A percentile compares a stretch with the other conserved stretches of the same genome.
phyloP scores from a whole-genome alignment of 2,329 filamentous ascomycete genomes.

The Plectosphaerella cucumerina region DNA sequence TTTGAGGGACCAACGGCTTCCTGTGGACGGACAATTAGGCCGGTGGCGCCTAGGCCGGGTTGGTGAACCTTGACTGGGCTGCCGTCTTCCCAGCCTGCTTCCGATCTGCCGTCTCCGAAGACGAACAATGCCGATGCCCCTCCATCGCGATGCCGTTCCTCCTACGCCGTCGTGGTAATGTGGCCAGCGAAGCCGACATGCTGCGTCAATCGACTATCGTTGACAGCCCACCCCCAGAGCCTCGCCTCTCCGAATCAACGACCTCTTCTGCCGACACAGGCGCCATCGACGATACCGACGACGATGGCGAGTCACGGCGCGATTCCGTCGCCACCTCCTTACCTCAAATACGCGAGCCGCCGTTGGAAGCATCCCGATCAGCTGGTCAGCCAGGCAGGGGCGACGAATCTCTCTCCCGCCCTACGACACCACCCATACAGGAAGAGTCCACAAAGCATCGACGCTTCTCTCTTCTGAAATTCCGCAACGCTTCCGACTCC shows the following conservation, averaged over 20 bases:
- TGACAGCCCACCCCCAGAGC: constrained; percentile 21
- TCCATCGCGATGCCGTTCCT: constrained; percentile 49
- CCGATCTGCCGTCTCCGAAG: constrained; percentile 6
- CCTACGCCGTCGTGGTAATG: constrained; percentile 56
- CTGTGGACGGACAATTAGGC: not conserved
- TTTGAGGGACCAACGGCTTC: not conserved
- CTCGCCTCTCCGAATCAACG: constrained; percentile 10
- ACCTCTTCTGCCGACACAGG: constrained; percentile 19
- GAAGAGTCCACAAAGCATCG: constrained; percentile 53
- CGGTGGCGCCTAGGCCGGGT: not conserved
- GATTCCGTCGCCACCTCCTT: not conserved
- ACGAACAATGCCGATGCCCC: constrained; percentile 34
- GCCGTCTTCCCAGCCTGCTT: constrained; percentile 2
- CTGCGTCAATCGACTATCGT: constrained; percentile 43
- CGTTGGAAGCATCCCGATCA: constrained; percentile 2
- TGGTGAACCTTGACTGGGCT: not conserved
- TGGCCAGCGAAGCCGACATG: constrained; percentile 56
- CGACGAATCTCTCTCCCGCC: constrained; percentile 25
- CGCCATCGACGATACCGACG: constrained; percentile 8
- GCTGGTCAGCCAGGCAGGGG: constrained; percentile 4
- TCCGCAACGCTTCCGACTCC: constrained; percentile 89
- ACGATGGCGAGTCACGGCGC: not conserved
- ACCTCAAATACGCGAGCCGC: not conserved
- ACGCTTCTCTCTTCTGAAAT: constrained; percentile 70
- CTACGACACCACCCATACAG: constrained; percentile 47